Base-by-base conservation (phyloP, 805 yeast genomes). In the Wickerhamiella parazyma region DNA sequence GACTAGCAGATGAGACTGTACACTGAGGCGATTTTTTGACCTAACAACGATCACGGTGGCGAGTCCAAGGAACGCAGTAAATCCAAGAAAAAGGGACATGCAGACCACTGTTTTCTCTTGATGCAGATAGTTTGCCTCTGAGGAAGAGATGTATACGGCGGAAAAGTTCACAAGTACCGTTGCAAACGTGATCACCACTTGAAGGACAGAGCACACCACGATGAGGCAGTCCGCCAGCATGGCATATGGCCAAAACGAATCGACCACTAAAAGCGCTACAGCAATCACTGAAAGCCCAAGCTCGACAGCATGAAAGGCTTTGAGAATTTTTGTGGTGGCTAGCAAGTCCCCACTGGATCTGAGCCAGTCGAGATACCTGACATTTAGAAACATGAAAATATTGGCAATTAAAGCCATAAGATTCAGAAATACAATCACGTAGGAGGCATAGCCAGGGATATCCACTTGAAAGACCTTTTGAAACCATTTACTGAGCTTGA, bases 211-310 rank as follows among this genome's bases (percentile, higher is more conserved):
- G 8, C 44, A 45, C 22, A 51, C 45, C 17, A 51, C 33, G 10
- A 54, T 36, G 8, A 52, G 25, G 22, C 55, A 51, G 42, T 54
- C 57, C 8, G 55, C 49, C 5, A 53, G 43, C 57, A 53, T 48
- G 37, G 17, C 47, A 33, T 22, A 42, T 24, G 44, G 46, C 51
- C 42, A 52, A 14, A 44, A 52, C 42, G 44, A 43, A 34, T 24
- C 35, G 10, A 46, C 36, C 12, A 41, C 39, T 12, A 36, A 16
- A 5, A 41, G 14, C 2, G 42, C 17, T 4, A 37, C 25, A 31
- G 47, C 52, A 1, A 39, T 24, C 5, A 39, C 42, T 29, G 31
- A 34, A 6, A 38, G 36, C 6, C 42, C 42, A 3, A 38, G 36
- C 9, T 34, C 42, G 3, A 29, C 25, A 14, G 35, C 20, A 9